Evolutionary conservation across 768 basidiomycete species (phyloP), one percentile per base, ranked within the genome.

Genomic region (Pleurotus citrinopileatus): DNA sequence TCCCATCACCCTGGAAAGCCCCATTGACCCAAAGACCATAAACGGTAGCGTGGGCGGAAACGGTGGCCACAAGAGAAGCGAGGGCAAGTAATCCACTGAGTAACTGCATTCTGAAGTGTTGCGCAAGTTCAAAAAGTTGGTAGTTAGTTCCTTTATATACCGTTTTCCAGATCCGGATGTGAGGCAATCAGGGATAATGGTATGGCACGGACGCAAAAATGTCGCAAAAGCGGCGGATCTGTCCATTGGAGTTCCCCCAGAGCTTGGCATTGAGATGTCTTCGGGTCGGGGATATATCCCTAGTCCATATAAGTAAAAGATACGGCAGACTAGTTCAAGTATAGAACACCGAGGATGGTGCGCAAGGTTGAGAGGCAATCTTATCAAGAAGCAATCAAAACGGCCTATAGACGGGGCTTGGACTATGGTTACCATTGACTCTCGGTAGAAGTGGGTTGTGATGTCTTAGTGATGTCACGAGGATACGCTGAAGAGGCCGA

Each of bases 11-110:
- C 55, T 73, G 70, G 51, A 69, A 65, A 37, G 69, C 67, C 23
- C 65, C 69, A 53, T 73, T 71, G 44, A 73, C 65, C 70, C 69
- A 71, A 29, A 69, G 66, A 42, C 70, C 63, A 59, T 65, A 73
- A n/a, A 73, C 65, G 3, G 67, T 69, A 27, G 65, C 61, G 46
- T 73, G 71, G 9, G 71, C 71, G 29, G 60, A 56, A 23, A 59
- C 60, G 12, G 61, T 54, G 22, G 59, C 53, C 28, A 65, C 48
- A 20, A 65, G 56, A 12, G 67, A 36, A 34, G 48, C 48, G 9
- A 51, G 48, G 3, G 34, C 27, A 25, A 51, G 34, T 28, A 47
- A 28, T 47, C 27, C 26, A 4, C 20, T 26, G 15, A 32, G n/a
- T n/a, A 51, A 34, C 22, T 51, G 28, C 48, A 38, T 51, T 19